A percentile compares a stretch with the other conserved stretches of the same genome.
These are phyloP conservation scores for Moelleriella libera DNA, from an alignment of 2,329 filamentous ascomycete species.

Conservation along the genomic window DNA sequence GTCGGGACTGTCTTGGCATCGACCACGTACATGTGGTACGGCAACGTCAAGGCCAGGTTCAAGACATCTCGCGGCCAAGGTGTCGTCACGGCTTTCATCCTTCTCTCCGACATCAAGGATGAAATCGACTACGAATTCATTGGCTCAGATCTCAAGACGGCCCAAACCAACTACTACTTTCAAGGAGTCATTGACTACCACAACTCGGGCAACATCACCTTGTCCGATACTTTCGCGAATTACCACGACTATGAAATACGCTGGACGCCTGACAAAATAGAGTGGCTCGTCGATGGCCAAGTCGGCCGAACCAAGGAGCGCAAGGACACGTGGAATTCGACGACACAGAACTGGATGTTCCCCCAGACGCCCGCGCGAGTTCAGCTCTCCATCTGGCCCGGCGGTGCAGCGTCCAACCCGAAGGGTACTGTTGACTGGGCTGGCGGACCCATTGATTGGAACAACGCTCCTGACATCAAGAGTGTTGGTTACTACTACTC, in stretches of 20 bases:
- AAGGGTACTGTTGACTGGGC: slow-evolving; percentile 84
- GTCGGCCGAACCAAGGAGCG: slow-evolving; percentile 61
- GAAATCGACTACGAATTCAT: slow-evolving; percentile 97
- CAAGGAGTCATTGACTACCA: slow-evolving; percentile 81
- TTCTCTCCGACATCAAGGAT: slow-evolving; percentile 91
- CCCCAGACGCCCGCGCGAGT: slow-evolving; percentile 86
- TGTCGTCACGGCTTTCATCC: slow-evolving; percentile 94
- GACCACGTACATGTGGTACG: slow-evolving; percentile 92
- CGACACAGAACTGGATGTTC: slow-evolving; percentile 67
- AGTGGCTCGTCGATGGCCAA: slow-evolving; percentile 77
- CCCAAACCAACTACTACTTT: slow-evolving; percentile 95
- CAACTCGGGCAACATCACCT: slow-evolving; percentile 58
- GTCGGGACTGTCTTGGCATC: slow-evolving; percentile 76
- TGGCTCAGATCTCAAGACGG: slow-evolving; percentile 59
- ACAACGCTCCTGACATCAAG: slow-evolving; percentile 55
- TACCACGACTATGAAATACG: slow-evolving; percentile 87
- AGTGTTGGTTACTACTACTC: slow-evolving; percentile 81
- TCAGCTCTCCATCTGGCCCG: slow-evolving; percentile 93
- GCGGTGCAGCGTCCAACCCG: slow-evolving; percentile 64
- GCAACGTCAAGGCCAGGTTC: slow-evolving; percentile 72
- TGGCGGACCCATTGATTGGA: slow-evolving; percentile 80
- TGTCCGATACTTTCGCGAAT: slow-evolving; percentile 58
- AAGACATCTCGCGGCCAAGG: slow-evolving; percentile 74
- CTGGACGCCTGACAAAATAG: slow-evolving; percentile 77
- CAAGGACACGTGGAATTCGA: slow-evolving; percentile 74